Evolutionary conservation across 148 eudicot genomes (phyloP).

Genomic region (Silene latifolia): DNA sequence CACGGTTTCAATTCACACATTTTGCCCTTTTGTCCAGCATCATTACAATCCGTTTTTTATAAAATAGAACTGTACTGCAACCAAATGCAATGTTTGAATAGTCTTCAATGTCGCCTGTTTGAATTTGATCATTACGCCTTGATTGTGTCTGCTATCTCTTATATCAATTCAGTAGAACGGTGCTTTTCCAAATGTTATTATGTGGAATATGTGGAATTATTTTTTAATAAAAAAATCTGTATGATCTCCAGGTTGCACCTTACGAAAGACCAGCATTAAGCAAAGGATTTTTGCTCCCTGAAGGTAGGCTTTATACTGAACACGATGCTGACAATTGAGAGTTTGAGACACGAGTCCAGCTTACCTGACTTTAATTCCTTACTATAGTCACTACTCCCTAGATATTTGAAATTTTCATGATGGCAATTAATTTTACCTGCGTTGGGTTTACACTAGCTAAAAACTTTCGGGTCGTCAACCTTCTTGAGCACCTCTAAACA

Average conservation of each 20-base stretch:
- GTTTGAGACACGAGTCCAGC: not conserved
- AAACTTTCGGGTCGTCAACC: not conserved
- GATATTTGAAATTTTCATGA: not conserved
- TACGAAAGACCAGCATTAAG: slow-evolving; percentile 99
- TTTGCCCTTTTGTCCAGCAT: not conserved
- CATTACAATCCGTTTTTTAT: not conserved
- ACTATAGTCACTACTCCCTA: not conserved
- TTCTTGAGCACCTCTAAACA: not conserved
- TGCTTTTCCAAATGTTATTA: not conserved
- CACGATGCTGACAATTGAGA: not conserved
- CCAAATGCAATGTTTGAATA: not conserved
- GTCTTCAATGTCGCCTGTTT: not conserved
- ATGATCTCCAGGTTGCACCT: slow-evolving; percentile 70
- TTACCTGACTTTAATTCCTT: not conserved
- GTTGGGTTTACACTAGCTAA: slow-evolving; percentile 2
- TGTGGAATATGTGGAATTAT: not conserved
- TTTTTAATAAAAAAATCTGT: not conserved
- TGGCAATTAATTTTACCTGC: not conserved
- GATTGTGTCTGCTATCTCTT: not conserved
- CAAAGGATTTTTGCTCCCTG: slow-evolving; percentile 97
- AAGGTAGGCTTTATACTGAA: slow-evolving; percentile 47
- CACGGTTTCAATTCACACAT: not conserved
- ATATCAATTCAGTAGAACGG: not conserved
- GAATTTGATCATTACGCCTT: not conserved
- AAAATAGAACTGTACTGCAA: not conserved